phyloP scores from a whole-genome alignment of 192 early-diverging fungal species.

The Coemansia sp. region DNA sequence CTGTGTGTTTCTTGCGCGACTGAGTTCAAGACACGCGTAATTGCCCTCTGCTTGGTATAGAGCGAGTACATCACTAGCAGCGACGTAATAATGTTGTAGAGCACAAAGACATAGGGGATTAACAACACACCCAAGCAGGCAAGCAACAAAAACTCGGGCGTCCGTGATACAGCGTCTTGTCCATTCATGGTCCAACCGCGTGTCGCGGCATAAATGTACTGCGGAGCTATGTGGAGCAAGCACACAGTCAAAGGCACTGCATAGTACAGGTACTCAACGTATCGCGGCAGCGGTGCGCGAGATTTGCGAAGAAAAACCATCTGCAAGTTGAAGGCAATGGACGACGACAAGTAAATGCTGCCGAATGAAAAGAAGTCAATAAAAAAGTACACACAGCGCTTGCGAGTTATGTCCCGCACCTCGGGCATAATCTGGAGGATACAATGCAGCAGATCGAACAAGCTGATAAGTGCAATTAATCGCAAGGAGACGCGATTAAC shows the following conservation, averaged over 20 bases:
- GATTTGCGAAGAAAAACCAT: conserved; percentile 35
- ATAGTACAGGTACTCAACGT: conserved; percentile 39
- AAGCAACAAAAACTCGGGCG: conserved; percentile 16
- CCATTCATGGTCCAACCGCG: conserved; percentile 14
- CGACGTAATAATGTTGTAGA: conserved; percentile 39
- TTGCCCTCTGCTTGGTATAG: conserved; percentile 24
- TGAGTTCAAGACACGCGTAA: conserved; percentile 16
- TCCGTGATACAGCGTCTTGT: conserved; percentile 8
- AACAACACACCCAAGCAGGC: conserved; percentile 11
- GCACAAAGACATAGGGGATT: conserved; percentile 22
- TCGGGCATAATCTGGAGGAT: conserved; percentile 3
- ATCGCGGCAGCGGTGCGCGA: conserved; percentile 20
- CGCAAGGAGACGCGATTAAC: conserved; percentile 41
- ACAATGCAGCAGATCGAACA: conserved; percentile 29
- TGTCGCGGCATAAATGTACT: conserved; percentile 18
- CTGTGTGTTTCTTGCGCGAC: conserved; percentile 13
- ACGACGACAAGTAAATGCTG: conserved; percentile 34
- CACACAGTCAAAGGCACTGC: conserved; percentile 18
- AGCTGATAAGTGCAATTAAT: conserved; percentile 28
- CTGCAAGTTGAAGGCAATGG: conserved; percentile 46
- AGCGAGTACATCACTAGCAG: conserved; percentile 22
- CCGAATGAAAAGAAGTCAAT: conserved; percentile 17
- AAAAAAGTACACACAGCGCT: conserved; percentile 11
- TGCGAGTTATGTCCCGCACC: not conserved
- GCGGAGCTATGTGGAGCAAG: conserved; percentile 16